Percentiles rank a stretch among this genome's conserved stretches.
Conservation (phyloP, 1,284 basidiomycete genomes). For the Leccinum fuscescens region DNA sequence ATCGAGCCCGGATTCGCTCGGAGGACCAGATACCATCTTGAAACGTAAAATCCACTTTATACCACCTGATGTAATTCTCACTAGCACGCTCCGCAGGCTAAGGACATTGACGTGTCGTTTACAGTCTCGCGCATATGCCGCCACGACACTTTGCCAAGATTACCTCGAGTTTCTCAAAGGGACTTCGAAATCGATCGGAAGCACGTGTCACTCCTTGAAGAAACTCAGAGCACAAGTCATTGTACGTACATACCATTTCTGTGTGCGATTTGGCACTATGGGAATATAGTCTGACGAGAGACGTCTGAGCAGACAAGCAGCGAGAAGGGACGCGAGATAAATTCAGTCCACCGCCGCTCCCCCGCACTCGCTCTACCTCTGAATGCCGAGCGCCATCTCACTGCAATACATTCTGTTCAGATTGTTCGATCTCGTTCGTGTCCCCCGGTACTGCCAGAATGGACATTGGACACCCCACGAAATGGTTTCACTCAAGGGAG, state of each 20-base stretch:
- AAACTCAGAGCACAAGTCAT: constrained; percentile 8
- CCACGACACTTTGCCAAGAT: constrained; percentile 1
- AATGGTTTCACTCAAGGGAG: not conserved
- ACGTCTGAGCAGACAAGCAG: not conserved
- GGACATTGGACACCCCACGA: not conserved
- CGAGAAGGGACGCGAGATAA: not conserved
- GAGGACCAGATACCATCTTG: not conserved
- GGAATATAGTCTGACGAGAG: not conserved
- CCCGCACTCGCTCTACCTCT: not conserved
- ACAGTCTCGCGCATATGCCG: not conserved
- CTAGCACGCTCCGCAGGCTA: not conserved
- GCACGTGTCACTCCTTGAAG: not conserved
- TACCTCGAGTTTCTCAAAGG: constrained; percentile 5
- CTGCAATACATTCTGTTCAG: too few relatives aligned
- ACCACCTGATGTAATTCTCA: not conserved
- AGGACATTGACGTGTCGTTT: not conserved
- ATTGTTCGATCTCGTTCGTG: not conserved
- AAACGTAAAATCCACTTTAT: not conserved
- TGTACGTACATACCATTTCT: constrained; percentile 3
- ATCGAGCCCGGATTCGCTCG: not conserved
- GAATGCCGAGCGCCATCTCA: not conserved
- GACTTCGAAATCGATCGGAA: constrained; percentile 8
- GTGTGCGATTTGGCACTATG: not conserved
- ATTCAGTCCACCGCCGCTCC: not conserved
- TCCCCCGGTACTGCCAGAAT: not conserved